Evolutionary conservation across 306 rosid species (phyloP).

Genomic region (Cyamopsis tetragonoloba): DNA sequence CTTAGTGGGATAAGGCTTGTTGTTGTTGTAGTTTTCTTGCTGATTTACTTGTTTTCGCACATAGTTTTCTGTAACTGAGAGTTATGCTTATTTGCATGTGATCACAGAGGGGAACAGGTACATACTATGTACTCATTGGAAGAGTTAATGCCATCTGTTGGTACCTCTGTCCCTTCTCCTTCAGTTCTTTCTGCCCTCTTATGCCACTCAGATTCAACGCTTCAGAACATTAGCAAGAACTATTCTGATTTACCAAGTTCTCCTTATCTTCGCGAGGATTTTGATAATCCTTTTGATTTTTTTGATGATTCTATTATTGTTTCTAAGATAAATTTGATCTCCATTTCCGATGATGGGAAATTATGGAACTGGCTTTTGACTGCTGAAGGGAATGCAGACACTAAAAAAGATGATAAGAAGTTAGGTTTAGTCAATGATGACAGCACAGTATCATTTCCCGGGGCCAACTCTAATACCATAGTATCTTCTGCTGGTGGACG

Average conservation of each 20-base stretch:
- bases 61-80: constrained; percentile 14
- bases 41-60: constrained; percentile 18
- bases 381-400: constrained; percentile 58
- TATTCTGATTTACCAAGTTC: constrained; percentile 63
- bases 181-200: constrained; percentile 61
- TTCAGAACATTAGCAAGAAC: constrained; percentile 62
- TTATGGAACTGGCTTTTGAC: constrained; percentile 95
- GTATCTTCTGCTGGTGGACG: constrained; percentile 43
- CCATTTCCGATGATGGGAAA: constrained; percentile 95
- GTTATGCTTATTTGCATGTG: constrained; percentile 30
- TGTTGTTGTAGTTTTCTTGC: no score
- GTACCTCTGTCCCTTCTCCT: constrained; percentile 90
- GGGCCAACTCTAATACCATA: constrained; percentile 28
- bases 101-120: constrained; percentile 79
- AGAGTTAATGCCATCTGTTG: constrained; percentile 91
- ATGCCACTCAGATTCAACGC: constrained; percentile 75
- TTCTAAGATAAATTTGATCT: constrained; percentile 75
- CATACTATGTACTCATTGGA: constrained; percentile 81
- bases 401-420: constrained; percentile 43
- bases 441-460: constrained; percentile 34
- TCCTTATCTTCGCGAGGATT: constrained; percentile 62
- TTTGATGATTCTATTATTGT: constrained; percentile 48
- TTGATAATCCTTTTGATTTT: constrained; percentile 83
- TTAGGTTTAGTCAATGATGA: constrained; percentile 37
- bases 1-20: no score